Base-by-base conservation (phyloP, 169 alveolate species). In the Plasmodium inui region DNA sequence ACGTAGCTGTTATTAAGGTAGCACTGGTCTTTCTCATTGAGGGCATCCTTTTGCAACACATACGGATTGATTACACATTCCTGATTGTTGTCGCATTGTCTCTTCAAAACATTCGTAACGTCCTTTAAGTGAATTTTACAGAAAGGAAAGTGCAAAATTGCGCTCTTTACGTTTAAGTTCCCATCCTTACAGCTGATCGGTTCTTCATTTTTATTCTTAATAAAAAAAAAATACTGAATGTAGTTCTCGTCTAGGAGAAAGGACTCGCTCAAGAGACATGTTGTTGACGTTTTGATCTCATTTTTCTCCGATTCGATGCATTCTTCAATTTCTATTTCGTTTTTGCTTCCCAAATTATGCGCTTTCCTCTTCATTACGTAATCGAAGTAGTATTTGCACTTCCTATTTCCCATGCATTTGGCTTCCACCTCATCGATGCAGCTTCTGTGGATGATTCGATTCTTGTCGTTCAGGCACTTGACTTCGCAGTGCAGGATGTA, bases 401-500 rank as follows among this genome's bases (percentile, higher is more conserved):
- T 86, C 10, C 9, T 55, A 34, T 84, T 71, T 0, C 80, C 86
- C 22, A 26, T 32, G 9, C 93, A 86, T n/a, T 30, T 86, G 30
- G 57, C 71, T 55, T 86, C 93, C 30, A 86, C 41, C 4, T 86
- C 81, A 9, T 74, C 57, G 7, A 74, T 46, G 17, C 93, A 86
- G 7, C 79, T 78, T 37, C 76, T 53, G 41, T 86, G 50, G 26
- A 86, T 86, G 44, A 86, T 74, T 4, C 70, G 46, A 3, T 74
- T 86, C 14, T 86, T 26, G 8, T 10, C 32, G 46, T 86, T 86
- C 81, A 86, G 1, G 17, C 93, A 86, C 30, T 74, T 26, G 0
- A 86, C 85, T 50, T 86, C 86, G 28, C 93, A 86, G 22, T 86
- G 93, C 28, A 86, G 44, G 14, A 76, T 78, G 80, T 86, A 86